A percentile compares a stretch with the other conserved stretches of the same genome.
phyloP scores from a whole-genome alignment of 2,329 filamentous ascomycete species.

The Aspergillus ibericus region DNA sequence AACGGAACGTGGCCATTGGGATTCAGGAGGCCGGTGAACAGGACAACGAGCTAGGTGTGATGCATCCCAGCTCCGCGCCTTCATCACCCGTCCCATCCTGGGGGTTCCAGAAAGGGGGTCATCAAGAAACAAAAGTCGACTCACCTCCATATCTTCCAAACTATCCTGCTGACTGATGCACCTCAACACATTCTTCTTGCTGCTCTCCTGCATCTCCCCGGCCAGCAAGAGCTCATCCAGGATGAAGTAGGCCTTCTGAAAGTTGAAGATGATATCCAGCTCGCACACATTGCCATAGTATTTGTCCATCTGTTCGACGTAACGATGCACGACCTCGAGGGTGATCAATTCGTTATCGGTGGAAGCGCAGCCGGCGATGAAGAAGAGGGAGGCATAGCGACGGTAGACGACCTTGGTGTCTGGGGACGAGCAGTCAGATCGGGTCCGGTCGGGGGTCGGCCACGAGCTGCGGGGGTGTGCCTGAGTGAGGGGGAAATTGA shows the following conservation, averaged over 20 bases:
- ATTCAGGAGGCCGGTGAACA: background rate
- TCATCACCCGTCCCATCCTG: background rate
- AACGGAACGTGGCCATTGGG: background rate
- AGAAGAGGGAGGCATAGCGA: conserved; percentile 97
- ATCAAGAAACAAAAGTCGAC: conserved; percentile 40
- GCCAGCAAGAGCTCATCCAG: conserved; percentile 93
- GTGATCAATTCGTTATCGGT: conserved; percentile 98
- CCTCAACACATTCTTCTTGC: conserved; percentile 96
- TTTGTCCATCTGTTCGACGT: conserved; percentile 99
- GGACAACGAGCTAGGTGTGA: background rate
- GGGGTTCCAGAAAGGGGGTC: background rate
- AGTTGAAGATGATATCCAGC: conserved; percentile 99
- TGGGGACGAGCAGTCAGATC: conserved; percentile 41
- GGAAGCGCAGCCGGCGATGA: conserved; percentile 96
- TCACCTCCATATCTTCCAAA: conserved; percentile 98
- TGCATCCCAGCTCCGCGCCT: background rate
- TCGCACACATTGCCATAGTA: conserved; percentile 99
- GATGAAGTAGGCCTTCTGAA: conserved; percentile 99
- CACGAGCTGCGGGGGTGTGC: background rate
- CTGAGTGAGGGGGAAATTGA: background rate
- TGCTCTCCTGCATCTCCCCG: conserved; percentile 97
- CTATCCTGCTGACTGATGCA: conserved; percentile 98
- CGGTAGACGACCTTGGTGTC: conserved; percentile 99
- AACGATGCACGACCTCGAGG: conserved; percentile 97
- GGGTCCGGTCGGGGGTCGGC: conserved; percentile 7